These are phyloP conservation scores for Cynara cardunculus DNA, from an alignment of 129 eudicot genomes.

Conservation along the genomic window DNA sequence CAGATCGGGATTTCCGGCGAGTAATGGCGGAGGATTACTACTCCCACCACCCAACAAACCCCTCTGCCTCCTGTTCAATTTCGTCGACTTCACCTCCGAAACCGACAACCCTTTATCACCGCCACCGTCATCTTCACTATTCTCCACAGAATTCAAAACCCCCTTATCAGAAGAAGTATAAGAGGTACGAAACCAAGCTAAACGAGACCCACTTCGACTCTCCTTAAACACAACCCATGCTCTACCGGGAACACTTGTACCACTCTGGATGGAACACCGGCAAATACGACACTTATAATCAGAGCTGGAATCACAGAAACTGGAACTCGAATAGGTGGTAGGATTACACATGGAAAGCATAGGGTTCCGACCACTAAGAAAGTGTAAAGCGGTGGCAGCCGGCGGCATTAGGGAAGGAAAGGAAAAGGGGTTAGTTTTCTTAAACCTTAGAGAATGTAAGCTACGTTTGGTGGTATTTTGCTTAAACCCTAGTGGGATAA, in stretches of 20 bases:
- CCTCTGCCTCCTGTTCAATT: conserved; percentile 47
- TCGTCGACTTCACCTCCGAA: conserved; percentile 31
- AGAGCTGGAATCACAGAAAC: background rate
- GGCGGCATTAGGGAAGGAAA: background rate
- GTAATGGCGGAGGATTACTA: conserved; percentile 6
- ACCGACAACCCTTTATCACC: conserved; percentile 4
- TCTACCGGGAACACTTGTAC: conserved; percentile 15
- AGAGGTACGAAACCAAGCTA: conserved; percentile 30
- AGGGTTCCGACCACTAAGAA: background rate
- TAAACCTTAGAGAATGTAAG: background rate
- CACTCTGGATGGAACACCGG: conserved; percentile 26
- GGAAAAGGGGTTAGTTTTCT: background rate
- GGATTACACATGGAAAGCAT: background rate
- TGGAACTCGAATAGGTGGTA: background rate
- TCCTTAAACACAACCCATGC: conserved; percentile 52
- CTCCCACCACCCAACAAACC: conserved; percentile 12
- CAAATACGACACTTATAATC: conserved; percentile 27
- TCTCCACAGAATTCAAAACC: conserved; percentile 7
- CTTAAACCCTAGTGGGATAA: conserved; percentile 39
- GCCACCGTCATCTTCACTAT: background rate
- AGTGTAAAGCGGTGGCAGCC: conserved; percentile 26
- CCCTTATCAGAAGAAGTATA: conserved; percentile 14
- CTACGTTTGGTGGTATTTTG: background rate
- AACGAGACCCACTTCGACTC: conserved; percentile 22
- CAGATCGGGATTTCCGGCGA: conserved; percentile 44